phyloP scores from a whole-genome alignment of 257 asterid species.

The Ocimum tenuiflorum region DNA sequence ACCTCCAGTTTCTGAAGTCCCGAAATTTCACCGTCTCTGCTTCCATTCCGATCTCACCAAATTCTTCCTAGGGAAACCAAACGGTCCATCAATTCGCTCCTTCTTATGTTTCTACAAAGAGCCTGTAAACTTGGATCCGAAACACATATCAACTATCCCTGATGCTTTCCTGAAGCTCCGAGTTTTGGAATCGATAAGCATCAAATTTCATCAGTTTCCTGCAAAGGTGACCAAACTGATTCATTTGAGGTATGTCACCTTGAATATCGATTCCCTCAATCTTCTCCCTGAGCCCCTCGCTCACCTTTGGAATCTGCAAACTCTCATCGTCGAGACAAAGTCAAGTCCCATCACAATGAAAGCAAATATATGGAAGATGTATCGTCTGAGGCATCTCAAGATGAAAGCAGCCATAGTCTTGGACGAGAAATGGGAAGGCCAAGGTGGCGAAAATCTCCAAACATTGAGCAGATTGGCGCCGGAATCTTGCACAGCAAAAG shows the following conservation, averaged over 20 bases:
- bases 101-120: slow-evolving; percentile 29
- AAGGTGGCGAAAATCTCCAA: slow-evolving; percentile 25
- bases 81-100: slow-evolving; percentile 38
- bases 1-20: slow-evolving; percentile 19
- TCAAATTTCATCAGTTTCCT: slow-evolving; percentile 31
- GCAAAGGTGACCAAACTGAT: slow-evolving; percentile 17
- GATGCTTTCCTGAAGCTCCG: slow-evolving; percentile 35
- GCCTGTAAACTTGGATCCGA: background rate
- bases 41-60: slow-evolving; percentile 27
- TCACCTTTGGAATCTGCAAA: slow-evolving; percentile 35
- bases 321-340: slow-evolving; percentile 27
- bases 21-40: slow-evolving; percentile 40
- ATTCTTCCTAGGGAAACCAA: slow-evolving; percentile 22
- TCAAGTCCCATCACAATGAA: slow-evolving; percentile 15
- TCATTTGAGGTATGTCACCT: slow-evolving; percentile 41
- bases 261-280: slow-evolving; percentile 17
- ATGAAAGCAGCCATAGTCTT: slow-evolving; percentile 33
- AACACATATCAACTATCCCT: slow-evolving; percentile 22
- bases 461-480: slow-evolving; percentile 32
- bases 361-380: slow-evolving; percentile 35
- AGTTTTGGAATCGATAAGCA: slow-evolving; percentile 31
- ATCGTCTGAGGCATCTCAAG: slow-evolving; percentile 33
- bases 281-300: slow-evolving; percentile 31
- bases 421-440: background rate
- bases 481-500: slow-evolving; percentile 21